Evolutionary conservation across 1,139 yeast species (phyloP), one percentile per base, ranked within the genome.

Genomic region (Fermentozyma sake): DNA sequence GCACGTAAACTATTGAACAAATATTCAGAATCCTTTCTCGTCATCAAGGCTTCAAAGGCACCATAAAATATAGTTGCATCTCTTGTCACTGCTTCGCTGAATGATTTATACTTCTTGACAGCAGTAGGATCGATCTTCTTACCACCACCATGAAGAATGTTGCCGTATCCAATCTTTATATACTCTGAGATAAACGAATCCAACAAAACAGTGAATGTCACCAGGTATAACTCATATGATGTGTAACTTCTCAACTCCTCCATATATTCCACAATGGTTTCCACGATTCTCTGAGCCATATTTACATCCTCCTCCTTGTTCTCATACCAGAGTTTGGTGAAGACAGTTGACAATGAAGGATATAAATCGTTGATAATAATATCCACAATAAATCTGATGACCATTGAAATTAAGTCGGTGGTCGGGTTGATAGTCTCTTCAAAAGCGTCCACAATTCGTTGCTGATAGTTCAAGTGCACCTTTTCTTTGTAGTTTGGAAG

Each of bases 181-280:
- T 73, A 74, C 4, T 62, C 48, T 12, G 72, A 48, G 31, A 73
- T 59, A 31, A 67, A 59, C 4, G 55, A 51, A 50, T 59, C 75
- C 44, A 60, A 57, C 44, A 56, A 61, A 28, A 54, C 64, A 35
- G 53, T 60, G 39, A 68, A 61, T n/a, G 70, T 63, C 23, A 68
- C 60, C 42, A 59, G 65, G 37, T 61, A 65, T 18, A 70, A 55
- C 34, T 70, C 71, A 32, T 65, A 66, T 2, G 70, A 55, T 3
- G 69, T 62, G 32, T 68, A 68, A 22, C 67, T 61, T 37, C 72
- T 58, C 28, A 82, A 68, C 35, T 85, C 95, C 19, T 65, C 69
- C 55, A 82, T 62, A 49, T 82, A 85, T 44, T 85, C 95, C 19
- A 64, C 68, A n/a, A 84, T 63, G 0, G 95, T 84, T 38, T 79